phyloP scores from a whole-genome alignment of 2,329 filamentous ascomycete genomes.

The Cordyceps javanica region DNA sequence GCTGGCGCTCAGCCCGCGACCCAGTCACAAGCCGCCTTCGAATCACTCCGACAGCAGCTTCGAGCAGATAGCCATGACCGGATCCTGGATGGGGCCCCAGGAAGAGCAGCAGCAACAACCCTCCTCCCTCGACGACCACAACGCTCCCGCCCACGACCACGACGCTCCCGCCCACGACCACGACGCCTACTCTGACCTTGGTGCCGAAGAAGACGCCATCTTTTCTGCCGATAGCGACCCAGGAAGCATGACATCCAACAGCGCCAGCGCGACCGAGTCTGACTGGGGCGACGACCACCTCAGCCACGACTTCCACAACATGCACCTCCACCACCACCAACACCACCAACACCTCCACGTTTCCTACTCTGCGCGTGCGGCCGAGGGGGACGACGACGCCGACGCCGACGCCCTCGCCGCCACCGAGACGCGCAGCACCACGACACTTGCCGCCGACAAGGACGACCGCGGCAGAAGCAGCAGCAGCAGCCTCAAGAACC shows the following conservation, averaged over 20 bases:
- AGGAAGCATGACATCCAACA: slow-evolving; percentile 2
- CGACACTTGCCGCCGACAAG: neutral
- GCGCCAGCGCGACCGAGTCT: neutral
- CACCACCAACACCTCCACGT: neutral
- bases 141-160: neutral
- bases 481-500: no score
- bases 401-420: neutral
- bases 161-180: neutral
- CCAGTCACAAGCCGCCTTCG: neutral
- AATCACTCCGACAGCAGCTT: slow-evolving; percentile 3
- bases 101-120: neutral
- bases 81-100: neutral
- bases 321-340: neutral
- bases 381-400: neutral
- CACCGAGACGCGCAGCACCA: slow-evolving; percentile 7
- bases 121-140: neutral
- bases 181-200: neutral
- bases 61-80: neutral
- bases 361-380: no score
- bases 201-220: neutral
- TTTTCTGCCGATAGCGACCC: neutral
- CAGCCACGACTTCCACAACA: neutral
- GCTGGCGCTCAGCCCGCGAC: neutral
- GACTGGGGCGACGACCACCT: neutral
- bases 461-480: neutral